These are phyloP conservation scores for Delonix regia DNA, from an alignment of 306 rosid genomes.

Conservation along the genomic window DNA sequence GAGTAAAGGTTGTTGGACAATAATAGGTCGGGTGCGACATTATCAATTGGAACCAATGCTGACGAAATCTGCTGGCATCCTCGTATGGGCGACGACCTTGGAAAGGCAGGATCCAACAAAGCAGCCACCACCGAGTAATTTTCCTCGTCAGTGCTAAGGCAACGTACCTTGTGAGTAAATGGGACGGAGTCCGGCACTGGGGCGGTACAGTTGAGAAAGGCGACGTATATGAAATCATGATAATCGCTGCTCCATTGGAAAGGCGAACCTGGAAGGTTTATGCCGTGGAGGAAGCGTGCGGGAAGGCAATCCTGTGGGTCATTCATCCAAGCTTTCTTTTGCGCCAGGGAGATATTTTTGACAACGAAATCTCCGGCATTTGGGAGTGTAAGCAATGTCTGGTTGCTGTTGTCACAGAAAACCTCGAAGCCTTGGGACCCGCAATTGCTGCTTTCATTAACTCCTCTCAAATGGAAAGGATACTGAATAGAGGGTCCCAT, in stretches of 20 bases:
- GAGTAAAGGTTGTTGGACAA: not conserved
- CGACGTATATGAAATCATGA: not conserved
- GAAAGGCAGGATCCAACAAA: not conserved
- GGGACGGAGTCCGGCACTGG: not conserved
- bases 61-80: slow-evolving; percentile 8
- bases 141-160: not conserved
- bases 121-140: not conserved
- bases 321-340: slow-evolving; percentile 16
- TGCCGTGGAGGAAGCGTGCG: slow-evolving; percentile 4
- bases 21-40: not conserved
- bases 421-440: slow-evolving; percentile 32
- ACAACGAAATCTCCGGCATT: slow-evolving; percentile 2
- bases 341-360: not conserved
- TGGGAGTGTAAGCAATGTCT: slow-evolving; percentile 8
- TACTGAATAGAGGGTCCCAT: not conserved
- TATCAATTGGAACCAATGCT: not conserved
- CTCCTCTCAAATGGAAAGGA: slow-evolving; percentile 45
- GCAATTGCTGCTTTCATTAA: rapidly evolving
- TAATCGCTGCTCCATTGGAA: not conserved
- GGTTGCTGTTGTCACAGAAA: not conserved
- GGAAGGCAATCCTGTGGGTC: slow-evolving; percentile 38
- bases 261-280: not conserved
- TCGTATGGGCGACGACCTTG: no score
- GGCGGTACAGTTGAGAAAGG: slow-evolving; percentile 23
- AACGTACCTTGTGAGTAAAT: not conserved